phyloP scores from a whole-genome alignment of 768 basidiomycete genomes.

The Kockovaella imperatae region DNA sequence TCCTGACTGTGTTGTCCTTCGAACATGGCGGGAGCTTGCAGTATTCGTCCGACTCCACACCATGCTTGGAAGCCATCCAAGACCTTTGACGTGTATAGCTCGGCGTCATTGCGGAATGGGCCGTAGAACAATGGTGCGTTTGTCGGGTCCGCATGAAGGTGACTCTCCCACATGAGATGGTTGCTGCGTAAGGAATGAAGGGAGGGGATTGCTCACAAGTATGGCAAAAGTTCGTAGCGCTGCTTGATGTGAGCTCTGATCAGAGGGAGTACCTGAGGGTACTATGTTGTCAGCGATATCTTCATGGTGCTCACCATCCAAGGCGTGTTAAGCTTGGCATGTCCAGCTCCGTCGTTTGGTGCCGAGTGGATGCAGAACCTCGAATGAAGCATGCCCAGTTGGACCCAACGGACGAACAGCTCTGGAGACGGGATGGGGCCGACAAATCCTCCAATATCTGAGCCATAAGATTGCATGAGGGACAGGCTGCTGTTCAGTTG shows the following conservation, averaged over 20 bases:
- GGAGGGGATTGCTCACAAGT: conserved; percentile 27
- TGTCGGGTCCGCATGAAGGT: conserved; percentile 28
- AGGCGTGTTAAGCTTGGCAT: conserved; percentile 35
- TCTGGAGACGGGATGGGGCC: conserved; percentile 39
- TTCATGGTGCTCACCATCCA: conserved; percentile 40
- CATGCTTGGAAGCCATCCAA: conserved; percentile 44
- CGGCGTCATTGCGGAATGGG: conserved; percentile 33
- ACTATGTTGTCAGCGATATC: conserved; percentile 6
- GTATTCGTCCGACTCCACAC: conserved; percentile 39
- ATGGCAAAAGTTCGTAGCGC: conserved; percentile 43
- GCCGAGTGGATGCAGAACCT: conserved; percentile 44
- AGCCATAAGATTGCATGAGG: conserved; percentile 37
- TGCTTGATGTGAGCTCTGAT: conserved; percentile 39
- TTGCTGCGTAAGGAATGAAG: conserved; percentile 15
- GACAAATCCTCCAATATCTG: conserved; percentile 43
- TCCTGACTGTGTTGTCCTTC: conserved; percentile 26
- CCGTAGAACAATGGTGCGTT: conserved; percentile 39
- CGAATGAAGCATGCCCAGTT: conserved; percentile 34
- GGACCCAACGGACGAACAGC: conserved; percentile 43
- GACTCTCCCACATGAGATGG: conserved; percentile 37
- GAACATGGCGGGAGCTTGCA: conserved; percentile 35
- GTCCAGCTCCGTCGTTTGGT: conserved; percentile 38
- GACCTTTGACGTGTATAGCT: conserved; percentile 33
- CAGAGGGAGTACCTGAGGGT: conserved; percentile 38
- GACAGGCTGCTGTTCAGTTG: conserved; percentile 40